Percentiles rank a stretch among this genome's conserved stretches.
Conservation (phyloP, 2,329 filamentous ascomycete genomes). For the Pleurostoma richardsiae region DNA sequence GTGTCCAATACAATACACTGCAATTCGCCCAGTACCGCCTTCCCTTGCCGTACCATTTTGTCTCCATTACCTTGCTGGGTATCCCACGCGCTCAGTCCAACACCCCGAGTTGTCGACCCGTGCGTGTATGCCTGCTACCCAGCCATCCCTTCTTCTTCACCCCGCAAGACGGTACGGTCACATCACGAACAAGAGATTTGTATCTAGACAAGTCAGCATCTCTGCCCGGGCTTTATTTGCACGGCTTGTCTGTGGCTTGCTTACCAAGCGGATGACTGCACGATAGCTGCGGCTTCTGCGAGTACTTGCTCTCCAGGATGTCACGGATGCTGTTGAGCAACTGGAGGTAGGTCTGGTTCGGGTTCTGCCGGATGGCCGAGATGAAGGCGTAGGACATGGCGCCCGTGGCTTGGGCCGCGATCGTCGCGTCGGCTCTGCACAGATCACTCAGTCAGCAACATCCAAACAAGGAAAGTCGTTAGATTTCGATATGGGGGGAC, state of each 20-base stretch:
- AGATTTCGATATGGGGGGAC: conserved; percentile 13
- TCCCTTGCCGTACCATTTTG: too few relatives aligned
- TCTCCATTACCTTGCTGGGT: too few relatives aligned
- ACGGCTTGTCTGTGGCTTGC: conserved; percentile 21
- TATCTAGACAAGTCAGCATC: conserved; percentile 39
- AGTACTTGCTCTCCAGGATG: conserved; percentile 79
- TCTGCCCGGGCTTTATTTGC: neutral
- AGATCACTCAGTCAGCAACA: conserved; percentile 13
- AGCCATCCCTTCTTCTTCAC: too few relatives aligned
- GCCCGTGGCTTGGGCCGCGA: conserved; percentile 83
- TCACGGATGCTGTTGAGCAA: conserved; percentile 93
- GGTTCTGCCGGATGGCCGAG: conserved; percentile 82
- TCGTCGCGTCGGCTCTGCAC: conserved; percentile 79
- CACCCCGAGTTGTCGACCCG: too few relatives aligned
- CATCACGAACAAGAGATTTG: conserved; percentile 64
- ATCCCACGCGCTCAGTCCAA: too few relatives aligned
- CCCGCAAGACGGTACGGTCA: conserved; percentile 22
- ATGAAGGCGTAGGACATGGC: conserved; percentile 99
- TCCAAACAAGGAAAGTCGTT: conserved; percentile 12
- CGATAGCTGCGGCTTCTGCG: conserved; percentile 92
- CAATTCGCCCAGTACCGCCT: too few relatives aligned
- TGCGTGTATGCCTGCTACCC: too few relatives aligned
- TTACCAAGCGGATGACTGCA: conserved; percentile 93
- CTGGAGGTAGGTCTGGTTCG: conserved; percentile 93
- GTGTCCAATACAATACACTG: too few relatives aligned